Conservation (phyloP, 208 protist species). For the Novymonas esmeraldas region DNA sequence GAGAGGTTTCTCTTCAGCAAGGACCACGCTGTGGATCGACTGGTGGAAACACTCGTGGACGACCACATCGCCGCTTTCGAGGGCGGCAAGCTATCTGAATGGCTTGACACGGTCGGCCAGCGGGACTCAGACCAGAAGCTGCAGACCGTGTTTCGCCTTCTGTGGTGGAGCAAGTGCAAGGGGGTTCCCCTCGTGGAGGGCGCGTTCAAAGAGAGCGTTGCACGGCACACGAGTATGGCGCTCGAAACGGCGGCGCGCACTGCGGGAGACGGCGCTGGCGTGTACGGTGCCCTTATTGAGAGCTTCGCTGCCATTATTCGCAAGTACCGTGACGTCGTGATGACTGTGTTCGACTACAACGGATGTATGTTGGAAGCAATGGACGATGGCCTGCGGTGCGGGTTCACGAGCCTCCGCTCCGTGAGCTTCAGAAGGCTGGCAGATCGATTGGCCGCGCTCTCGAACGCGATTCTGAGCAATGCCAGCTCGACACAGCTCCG, state of each 20-base stretch:
- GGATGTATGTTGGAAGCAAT: constrained; percentile 46
- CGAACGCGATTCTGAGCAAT: constrained; percentile 14
- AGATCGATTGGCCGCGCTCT: constrained; percentile 27
- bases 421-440: constrained; percentile 33
- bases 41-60: constrained; percentile 37
- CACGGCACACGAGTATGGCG: constrained; percentile 9
- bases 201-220: constrained; percentile 34
- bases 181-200: constrained; percentile 29
- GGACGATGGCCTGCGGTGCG: constrained; percentile 38
- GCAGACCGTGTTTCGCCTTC: constrained; percentile 24
- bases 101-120: constrained; percentile 11
- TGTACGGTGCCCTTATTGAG: constrained; percentile 22
- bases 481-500: constrained; percentile 15
- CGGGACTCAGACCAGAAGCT: constrained; percentile 13
- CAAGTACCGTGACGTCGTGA: constrained; percentile 27
- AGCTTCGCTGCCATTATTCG: constrained; percentile 22
- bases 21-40: constrained; percentile 24
- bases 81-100: neutral
- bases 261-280: constrained; percentile 10
- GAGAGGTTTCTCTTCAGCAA: constrained; percentile 34
- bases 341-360: constrained; percentile 36
- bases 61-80: constrained; percentile 29
- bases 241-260: constrained; percentile 9
- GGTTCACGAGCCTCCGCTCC: constrained; percentile 19
- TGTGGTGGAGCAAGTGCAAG: constrained; percentile 32